phyloP scores from a whole-genome alignment of 768 basidiomycete genomes.

The Trametes gibbosa region DNA sequence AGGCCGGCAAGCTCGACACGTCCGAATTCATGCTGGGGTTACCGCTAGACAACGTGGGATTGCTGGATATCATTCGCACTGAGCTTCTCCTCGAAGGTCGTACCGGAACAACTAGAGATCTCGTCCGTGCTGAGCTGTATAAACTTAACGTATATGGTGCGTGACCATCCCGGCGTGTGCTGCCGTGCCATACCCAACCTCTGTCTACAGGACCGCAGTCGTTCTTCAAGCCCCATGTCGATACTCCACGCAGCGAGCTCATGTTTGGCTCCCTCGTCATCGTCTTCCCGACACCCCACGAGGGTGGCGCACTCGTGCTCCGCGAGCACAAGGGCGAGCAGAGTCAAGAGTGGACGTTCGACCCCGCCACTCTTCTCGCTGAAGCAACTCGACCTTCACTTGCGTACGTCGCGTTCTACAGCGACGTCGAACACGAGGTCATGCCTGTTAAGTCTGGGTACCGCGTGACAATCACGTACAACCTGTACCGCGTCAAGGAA shows the following conservation, averaged over 20 bases:
- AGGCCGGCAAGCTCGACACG: constrained; percentile 42
- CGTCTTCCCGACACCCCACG: constrained; percentile 45
- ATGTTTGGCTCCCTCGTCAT: constrained; percentile 56
- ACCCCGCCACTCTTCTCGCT: constrained; percentile 32
- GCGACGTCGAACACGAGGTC: constrained; percentile 47
- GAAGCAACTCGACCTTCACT: constrained; percentile 19
- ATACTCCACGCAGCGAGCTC: constrained; percentile 40
- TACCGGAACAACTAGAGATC: constrained; percentile 6
- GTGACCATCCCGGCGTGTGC: constrained; percentile 3
- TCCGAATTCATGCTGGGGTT: constrained; percentile 35
- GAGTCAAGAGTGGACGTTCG: constrained; percentile 34
- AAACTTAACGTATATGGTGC: constrained; percentile 48
- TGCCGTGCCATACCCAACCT: neutral
- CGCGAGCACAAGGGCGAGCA: constrained; percentile 11
- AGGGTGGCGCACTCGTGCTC: constrained; percentile 44
- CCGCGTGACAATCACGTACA: constrained; percentile 46
- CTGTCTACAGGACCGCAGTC: constrained; percentile 30
- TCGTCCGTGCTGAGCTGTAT: constrained; percentile 38
- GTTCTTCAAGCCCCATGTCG: constrained; percentile 51
- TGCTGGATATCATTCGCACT: constrained; percentile 28
- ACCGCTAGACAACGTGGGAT: constrained; percentile 25
- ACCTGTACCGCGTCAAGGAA: constrained; percentile 31
- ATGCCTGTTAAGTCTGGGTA: constrained; percentile 39
- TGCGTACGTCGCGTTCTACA: constrained; percentile 42
- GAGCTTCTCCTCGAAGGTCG: constrained; percentile 24